phyloP scores from a whole-genome alignment of 2,329 filamentous ascomycete genomes.

The Paecilomyces sp. region DNA sequence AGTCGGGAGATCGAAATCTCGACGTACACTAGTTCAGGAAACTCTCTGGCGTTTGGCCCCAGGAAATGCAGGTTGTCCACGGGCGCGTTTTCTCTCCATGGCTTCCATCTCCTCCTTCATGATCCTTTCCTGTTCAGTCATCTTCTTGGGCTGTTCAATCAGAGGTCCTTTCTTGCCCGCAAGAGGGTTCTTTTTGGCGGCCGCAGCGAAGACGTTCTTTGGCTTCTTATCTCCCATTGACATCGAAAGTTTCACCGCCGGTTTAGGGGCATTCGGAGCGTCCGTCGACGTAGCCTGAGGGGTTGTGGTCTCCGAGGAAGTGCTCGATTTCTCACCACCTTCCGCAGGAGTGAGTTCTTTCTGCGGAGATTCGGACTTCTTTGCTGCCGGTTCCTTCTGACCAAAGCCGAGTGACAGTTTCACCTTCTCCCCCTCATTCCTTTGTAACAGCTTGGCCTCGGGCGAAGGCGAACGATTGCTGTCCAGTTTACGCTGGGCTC shows the following conservation, averaged over 20 bases:
- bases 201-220: slow-evolving; percentile 66
- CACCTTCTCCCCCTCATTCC: slow-evolving; percentile 68
- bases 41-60: slow-evolving; percentile 28
- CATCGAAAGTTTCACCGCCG: slow-evolving; percentile 47
- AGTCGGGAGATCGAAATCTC: background rate
- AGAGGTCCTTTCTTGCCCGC: slow-evolving; percentile 57
- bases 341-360: slow-evolving; percentile 16
- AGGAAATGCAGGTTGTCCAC: slow-evolving; percentile 19
- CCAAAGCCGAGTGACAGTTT: slow-evolving; percentile 57
- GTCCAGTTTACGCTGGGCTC: slow-evolving; percentile 58
- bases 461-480: slow-evolving; percentile 35
- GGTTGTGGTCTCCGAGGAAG: slow-evolving; percentile 8
- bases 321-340: slow-evolving; percentile 11
- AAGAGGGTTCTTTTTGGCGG: slow-evolving; percentile 63
- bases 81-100: slow-evolving; percentile 60
- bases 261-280: slow-evolving; percentile 1
- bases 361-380: slow-evolving; percentile 14
- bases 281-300: slow-evolving; percentile 10
- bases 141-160: slow-evolving; percentile 63
- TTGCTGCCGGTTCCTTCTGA: slow-evolving; percentile 16
- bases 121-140: slow-evolving; percentile 80
- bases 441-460: slow-evolving; percentile 39
- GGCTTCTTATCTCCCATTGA: slow-evolving; percentile 54
- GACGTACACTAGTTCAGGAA: slow-evolving; percentile 10
- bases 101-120: slow-evolving; percentile 67